phyloP scores from a whole-genome alignment of 805 yeast genomes.

The Cyberlindnera bimundalis region DNA sequence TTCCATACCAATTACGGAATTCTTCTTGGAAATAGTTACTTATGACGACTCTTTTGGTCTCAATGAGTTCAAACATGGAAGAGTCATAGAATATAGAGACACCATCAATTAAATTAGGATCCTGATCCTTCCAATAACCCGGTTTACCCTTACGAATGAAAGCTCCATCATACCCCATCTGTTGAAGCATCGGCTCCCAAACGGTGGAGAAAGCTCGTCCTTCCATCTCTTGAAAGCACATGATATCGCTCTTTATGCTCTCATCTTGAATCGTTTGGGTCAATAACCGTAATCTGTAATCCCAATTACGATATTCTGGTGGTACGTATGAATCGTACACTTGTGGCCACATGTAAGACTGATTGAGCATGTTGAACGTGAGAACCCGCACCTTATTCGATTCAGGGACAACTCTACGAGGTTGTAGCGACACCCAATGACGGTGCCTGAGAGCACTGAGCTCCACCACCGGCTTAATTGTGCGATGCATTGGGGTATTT shows the following conservation, averaged over 20 bases:
- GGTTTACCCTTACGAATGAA: slow-evolving; percentile 51
- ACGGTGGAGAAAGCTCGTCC: slow-evolving; percentile 35
- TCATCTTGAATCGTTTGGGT: slow-evolving; percentile 33
- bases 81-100: slow-evolving; percentile 51
- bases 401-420: neutral
- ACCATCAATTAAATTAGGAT: slow-evolving; percentile 49
- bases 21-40: slow-evolving; percentile 19
- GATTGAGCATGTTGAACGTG: slow-evolving; percentile 46
- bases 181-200: slow-evolving; percentile 36
- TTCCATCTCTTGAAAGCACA: slow-evolving; percentile 59
- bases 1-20: slow-evolving; percentile 11
- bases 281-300: slow-evolving; percentile 42
- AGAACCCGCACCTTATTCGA: slow-evolving; percentile 30
- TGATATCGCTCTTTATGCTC: slow-evolving; percentile 44
- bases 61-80: slow-evolving; percentile 42
- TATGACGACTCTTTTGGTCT: slow-evolving; percentile 33
- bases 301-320: slow-evolving; percentile 45
- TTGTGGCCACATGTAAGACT: slow-evolving; percentile 58
- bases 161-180: slow-evolving; percentile 41
- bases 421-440: slow-evolving; percentile 17
- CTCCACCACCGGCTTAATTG: neutral
- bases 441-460: slow-evolving; percentile 17
- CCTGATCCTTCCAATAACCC: slow-evolving; percentile 45
- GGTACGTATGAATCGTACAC: slow-evolving; percentile 51
- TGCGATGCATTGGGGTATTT: no score